Evolutionary conservation across 2,329 filamentous ascomycete genomes (phyloP), one percentile per base, ranked within the genome.

Genomic region (Botrytis fabae): DNA sequence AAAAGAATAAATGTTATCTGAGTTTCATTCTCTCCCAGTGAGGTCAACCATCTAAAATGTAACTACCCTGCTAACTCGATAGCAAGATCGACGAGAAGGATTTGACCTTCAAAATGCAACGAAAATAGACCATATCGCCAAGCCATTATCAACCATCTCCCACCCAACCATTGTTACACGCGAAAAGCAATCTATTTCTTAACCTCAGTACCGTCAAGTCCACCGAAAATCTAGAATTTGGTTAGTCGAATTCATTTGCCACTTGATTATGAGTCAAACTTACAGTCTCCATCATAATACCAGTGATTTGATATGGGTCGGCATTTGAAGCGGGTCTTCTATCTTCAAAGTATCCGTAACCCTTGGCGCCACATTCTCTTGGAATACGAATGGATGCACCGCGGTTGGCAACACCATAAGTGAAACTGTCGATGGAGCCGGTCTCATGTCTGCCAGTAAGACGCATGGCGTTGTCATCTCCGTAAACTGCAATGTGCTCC

Each of bases 391-490:
- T 95, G 57, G 93, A 97, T 74, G 93, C 92, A 81, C 95, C 96
- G 85, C 96, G 94, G 91, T 98, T 95, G 83, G 96, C 96, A 75
- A 98, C 91, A 82, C 96, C 95, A 84, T 91, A 98, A 79, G 90
- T 91, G 89, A 99, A 99, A 83, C 92, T 89, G 82, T 99, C 95
- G 81, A 97, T 98, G 79, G 88, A 90, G 64, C 95, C 95, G 18
- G 96, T 99, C 90, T 99, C 96, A 85, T 98, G 94, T 78, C 89
- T 88, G 79, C 96, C 96, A 70, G 95, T 98, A 80, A 98, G 92
- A 82, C 96, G 95, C 79, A 92, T 89, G 79, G 96, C 94, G 87
- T 99, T 99, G 83, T 95, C 95, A 87, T 97, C 93, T 81, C 96
- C 94, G 83, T 97, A 97, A 78, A 97, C 94, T 78, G 92, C 91